phyloP scores from a whole-genome alignment of 129 eudicot genomes.

The Lonicera japonica region DNA sequence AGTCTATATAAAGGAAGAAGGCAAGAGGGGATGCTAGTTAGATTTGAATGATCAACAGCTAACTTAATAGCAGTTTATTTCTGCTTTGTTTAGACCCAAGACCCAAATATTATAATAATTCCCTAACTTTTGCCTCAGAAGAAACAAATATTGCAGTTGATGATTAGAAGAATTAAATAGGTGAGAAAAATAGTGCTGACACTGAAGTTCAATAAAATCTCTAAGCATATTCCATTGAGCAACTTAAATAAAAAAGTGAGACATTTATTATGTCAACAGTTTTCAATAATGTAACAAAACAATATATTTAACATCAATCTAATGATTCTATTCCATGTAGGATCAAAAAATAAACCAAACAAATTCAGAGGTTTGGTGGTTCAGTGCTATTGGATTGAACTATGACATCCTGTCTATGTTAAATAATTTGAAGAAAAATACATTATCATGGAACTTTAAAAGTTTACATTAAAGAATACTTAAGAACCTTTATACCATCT shows the following conservation, averaged over 20 bases:
- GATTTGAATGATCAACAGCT: neutral
- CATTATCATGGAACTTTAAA: neutral
- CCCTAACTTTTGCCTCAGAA: neutral
- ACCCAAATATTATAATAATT: neutral
- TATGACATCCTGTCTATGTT: neutral
- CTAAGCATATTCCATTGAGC: neutral
- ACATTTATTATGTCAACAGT: neutral
- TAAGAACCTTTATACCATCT: neutral
- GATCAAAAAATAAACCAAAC: neutral
- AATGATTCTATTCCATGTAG: neutral
- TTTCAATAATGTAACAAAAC: neutral
- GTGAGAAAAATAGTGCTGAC: neutral
- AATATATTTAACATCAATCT: neutral
- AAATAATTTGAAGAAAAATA: neutral
- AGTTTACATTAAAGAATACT: neutral
- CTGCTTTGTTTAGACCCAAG: neutral
- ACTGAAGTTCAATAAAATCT: neutral
- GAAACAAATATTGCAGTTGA: neutral
- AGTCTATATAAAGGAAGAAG: slow-evolving; percentile 5
- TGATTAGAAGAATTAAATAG: neutral
- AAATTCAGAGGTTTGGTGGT: neutral
- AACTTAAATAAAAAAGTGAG: neutral
- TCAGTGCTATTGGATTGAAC: too few species aligned
- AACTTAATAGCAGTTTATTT: neutral
- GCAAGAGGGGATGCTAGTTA: neutral